These are phyloP conservation scores for Hortaea sp. DNA, from an alignment of 2,329 filamentous ascomycete genomes.

Conservation along the genomic window DNA sequence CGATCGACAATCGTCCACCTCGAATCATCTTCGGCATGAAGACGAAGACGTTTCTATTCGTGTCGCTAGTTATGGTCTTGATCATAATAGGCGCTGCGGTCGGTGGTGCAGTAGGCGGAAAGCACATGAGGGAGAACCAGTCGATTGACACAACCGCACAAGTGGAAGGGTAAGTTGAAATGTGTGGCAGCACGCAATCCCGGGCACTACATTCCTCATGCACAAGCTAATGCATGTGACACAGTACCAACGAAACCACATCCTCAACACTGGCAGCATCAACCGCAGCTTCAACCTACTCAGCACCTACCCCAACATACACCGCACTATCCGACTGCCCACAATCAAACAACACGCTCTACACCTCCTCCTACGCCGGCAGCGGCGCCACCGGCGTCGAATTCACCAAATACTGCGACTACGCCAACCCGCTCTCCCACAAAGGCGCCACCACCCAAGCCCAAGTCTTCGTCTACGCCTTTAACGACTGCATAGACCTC, in stretches of 20 bases:
- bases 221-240: constrained; percentile 5
- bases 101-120: constrained; percentile 26
- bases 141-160: constrained; percentile 1
- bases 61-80: constrained; percentile 21
- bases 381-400: constrained; percentile 11
- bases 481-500: constrained; percentile 27
- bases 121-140: constrained; percentile 13
- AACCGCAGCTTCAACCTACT: constrained; percentile 13
- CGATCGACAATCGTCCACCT: constrained; percentile 22
- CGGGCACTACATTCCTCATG: constrained; percentile 4
- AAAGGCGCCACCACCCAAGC: constrained; percentile 12
- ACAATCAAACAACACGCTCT: constrained; percentile 21
- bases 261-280: constrained; percentile 9
- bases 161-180: not conserved
- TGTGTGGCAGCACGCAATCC: not conserved
- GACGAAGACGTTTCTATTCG: constrained; percentile 25
- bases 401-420: constrained; percentile 26
- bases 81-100: constrained; percentile 28
- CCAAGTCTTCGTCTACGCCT: constrained; percentile 26
- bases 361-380: constrained; percentile 16
- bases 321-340: constrained; percentile 23
- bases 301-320: constrained; percentile 23
- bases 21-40: constrained; percentile 32
- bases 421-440: constrained; percentile 17
- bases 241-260: constrained; percentile 9